phyloP scores from a whole-genome alignment of 352 stramenopile genomes.

The Globisporangium heterothallicum region DNA sequence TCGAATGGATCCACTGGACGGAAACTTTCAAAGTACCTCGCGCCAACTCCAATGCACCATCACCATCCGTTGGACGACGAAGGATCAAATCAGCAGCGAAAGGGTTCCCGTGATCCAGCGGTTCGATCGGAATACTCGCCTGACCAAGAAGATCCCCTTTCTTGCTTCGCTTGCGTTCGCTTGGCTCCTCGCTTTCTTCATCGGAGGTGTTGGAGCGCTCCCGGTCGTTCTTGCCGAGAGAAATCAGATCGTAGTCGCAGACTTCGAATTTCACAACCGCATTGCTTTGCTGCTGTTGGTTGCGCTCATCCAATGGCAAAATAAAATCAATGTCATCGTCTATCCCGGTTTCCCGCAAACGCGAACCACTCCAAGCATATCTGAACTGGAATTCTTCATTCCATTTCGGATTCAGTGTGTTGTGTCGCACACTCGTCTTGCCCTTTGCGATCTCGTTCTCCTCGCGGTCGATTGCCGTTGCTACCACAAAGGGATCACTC shows the following conservation, averaged over 20 bases:
- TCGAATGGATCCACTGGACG: constrained; percentile 52
- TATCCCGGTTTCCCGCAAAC: constrained; percentile 2
- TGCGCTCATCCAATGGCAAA: not conserved
- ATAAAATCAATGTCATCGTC: constrained; percentile 13
- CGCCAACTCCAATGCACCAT: constrained; percentile 20
- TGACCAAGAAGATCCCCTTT: constrained; percentile 43
- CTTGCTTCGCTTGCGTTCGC: constrained; percentile 2
- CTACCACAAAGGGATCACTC: constrained; percentile 59
- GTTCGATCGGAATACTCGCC: constrained; percentile 29
- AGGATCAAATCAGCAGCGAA: constrained; percentile 39
- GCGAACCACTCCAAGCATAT: constrained; percentile 25
- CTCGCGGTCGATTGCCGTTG: constrained; percentile 22
- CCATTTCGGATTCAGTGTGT: constrained; percentile 58
- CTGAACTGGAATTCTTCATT: constrained; percentile 67
- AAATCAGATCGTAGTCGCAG: constrained; percentile 39
- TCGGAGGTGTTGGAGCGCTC: constrained; percentile 4
- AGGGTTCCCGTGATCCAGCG: constrained; percentile 35
- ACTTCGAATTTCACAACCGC: constrained; percentile 16
- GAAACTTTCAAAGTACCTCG: constrained; percentile 41
- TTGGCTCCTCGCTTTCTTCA: constrained; percentile 7
- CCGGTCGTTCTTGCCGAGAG: constrained; percentile 7
- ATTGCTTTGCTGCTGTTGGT: not conserved
- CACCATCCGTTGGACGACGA: constrained; percentile 17
- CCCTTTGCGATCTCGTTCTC: constrained; percentile 28
- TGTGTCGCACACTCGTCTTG: constrained; percentile 42